Base-by-base conservation (phyloP, 1,139 yeast species). In the Suhomyces choctaworum region DNA sequence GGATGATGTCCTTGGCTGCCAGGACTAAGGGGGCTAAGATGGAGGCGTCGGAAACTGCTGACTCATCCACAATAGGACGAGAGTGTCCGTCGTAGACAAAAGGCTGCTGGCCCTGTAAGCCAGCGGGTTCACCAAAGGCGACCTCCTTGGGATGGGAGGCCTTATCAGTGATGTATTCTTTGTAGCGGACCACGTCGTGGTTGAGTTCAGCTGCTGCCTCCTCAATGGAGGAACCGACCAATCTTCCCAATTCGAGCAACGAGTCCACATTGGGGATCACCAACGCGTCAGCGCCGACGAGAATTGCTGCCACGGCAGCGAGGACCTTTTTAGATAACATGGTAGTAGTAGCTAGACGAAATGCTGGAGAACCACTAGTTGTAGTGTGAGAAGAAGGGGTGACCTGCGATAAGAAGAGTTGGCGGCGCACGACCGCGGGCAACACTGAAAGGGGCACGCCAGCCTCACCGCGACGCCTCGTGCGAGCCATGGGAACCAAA, bases 211-310 rank as follows among this genome's bases (percentile, higher is more conserved):
- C 11, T 9, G 12, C 16, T 16, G 26, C 26, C 8, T 5, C 9
- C 14, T 24, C n/a, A 11, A 13, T 15, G 16, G 16, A 9, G 16
- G 13, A 17, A 5, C 35, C 41, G 29, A 45, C 27, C 15, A 44
- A 40, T 16, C 36, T 28, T 11, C 41, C 44, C 27, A 46, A 39
- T 27, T 40, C 44, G 17, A 34, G 26, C 31, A 48, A 32, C 13
- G 42, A 32, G 27, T 45, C 44, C 25, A 41, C 42, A 8, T 38
- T 34, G n/a, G 55, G 55, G 21, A 51, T 37, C 7, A 48, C 51
- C 35, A 51, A 43, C 3, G 50, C 51, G 14, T 42, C 35, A 24
- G 45, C 34, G 9, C 38, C 30, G 25, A 32, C 22, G 31, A 44
- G 31, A 25, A 39, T 32, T 19, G 29, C 32, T 16, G 47, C 46